Evolutionary conservation across 495 filamentous ascomycete species (phyloP).

Genomic region (Neurospora sublineolata): DNA sequence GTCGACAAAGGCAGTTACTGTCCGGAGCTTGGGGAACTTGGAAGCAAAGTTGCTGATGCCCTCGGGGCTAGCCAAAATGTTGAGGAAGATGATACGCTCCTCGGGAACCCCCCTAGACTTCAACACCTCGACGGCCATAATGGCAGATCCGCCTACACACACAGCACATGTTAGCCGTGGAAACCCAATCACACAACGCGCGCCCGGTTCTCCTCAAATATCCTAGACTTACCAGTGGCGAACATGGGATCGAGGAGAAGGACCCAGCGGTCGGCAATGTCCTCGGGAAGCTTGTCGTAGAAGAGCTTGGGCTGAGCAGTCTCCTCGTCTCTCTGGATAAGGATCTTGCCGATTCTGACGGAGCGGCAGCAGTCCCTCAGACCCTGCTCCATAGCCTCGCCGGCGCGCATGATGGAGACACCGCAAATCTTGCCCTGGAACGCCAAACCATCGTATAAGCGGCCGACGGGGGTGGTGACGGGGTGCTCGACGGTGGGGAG

Average conservation of each 20-base stretch:
- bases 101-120: slow-evolving; percentile 85
- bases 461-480: slow-evolving; percentile 82
- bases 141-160: slow-evolving; percentile 72
- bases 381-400: slow-evolving; percentile 97
- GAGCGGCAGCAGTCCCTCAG: slow-evolving; percentile 92
- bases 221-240: slow-evolving; percentile 64
- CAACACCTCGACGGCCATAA: slow-evolving; percentile 89
- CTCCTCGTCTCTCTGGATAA: slow-evolving; percentile 96
- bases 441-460: slow-evolving; percentile 78
- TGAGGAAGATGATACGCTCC: slow-evolving; percentile 88
- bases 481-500: slow-evolving; percentile 79
- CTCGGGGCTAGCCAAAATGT: slow-evolving; percentile 89
- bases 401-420: slow-evolving; percentile 95
- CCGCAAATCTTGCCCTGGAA: slow-evolving; percentile 98
- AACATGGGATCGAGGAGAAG: slow-evolving; percentile 98
- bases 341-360: slow-evolving; percentile 92
- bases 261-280: slow-evolving; percentile 87
- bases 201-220: not conserved
- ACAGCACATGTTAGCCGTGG: slow-evolving; percentile 4
- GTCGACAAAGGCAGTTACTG: slow-evolving; percentile 96
- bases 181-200: not conserved
- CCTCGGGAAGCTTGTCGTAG: slow-evolving; percentile 91
- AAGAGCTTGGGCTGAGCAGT: slow-evolving; percentile 83
- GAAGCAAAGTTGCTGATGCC: slow-evolving; percentile 83
- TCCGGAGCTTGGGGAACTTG: slow-evolving; percentile 80